Percentiles rank a stretch among this genome's conserved stretches.
These are phyloP conservation scores for Voacanga thouarsii DNA, from an alignment of 257 asterid species.

Conservation along the genomic window DNA sequence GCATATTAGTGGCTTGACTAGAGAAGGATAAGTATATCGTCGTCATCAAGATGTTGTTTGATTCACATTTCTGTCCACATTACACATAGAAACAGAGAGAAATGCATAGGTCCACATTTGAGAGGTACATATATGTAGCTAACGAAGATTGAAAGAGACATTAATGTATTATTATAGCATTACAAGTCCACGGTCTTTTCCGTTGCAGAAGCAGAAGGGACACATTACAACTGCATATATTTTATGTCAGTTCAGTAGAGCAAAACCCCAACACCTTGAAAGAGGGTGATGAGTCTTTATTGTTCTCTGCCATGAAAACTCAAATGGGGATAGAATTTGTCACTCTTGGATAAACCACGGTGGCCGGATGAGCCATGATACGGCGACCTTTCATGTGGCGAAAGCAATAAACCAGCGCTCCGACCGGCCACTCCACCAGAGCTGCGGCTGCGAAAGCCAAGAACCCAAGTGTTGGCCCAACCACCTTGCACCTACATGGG, in stretches of 20 bases:
- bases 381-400: conserved; percentile 87
- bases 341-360: conserved; percentile 61
- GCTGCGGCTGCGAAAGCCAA: conserved; percentile 74
- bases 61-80: no score
- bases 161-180: no score
- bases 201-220: neutral
- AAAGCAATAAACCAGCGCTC: conserved; percentile 68
- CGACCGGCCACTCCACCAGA: conserved; percentile 85
- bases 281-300: neutral
- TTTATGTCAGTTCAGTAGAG: no score
- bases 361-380: conserved; percentile 76
- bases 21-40: no score
- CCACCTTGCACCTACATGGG: conserved; percentile 87
- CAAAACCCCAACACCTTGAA: no score
- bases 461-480: conserved; percentile 83
- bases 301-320: neutral
- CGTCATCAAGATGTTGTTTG: no score
- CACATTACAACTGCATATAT: neutral
- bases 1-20: no score
- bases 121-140: no score
- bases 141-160: no score
- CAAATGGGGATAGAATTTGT: conserved; percentile 52
- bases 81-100: neutral
- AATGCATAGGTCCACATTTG: no score
- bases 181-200: neutral